These are phyloP conservation scores for Geranium brycei DNA, from an alignment of 345 rosid species.

Conservation along the genomic window DNA sequence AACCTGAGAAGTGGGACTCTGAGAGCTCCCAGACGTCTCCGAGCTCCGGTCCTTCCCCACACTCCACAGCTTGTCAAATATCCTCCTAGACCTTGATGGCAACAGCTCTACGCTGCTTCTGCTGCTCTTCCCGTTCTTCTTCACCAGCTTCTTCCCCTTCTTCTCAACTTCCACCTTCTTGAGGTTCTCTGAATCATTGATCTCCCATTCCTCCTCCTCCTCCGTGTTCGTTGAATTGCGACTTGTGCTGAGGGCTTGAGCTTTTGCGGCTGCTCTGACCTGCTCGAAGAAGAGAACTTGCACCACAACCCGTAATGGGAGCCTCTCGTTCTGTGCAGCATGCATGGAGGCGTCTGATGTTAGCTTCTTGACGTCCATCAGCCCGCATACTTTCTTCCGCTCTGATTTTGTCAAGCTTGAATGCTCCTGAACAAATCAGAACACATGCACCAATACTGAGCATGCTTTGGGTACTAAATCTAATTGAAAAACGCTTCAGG, in stretches of 20 bases:
- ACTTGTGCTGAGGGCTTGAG: constrained; percentile 23
- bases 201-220: constrained; percentile 44
- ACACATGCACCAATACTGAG: too few relatives aligned
- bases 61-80: constrained; percentile 63
- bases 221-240: constrained; percentile 25
- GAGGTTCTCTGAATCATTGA: constrained; percentile 18
- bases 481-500: too few relatives aligned
- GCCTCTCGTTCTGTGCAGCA: constrained; percentile 82
- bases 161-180: constrained; percentile 28
- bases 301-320: constrained; percentile 75
- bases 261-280: constrained; percentile 43
- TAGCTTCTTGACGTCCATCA: constrained; percentile 75
- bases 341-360: constrained; percentile 61
- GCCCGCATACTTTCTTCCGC: constrained; percentile 54
- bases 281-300: constrained; percentile 91
- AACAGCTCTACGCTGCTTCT: constrained; percentile 49
- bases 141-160: constrained; percentile 25
- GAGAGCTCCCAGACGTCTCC: constrained; percentile 77
- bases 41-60: constrained; percentile 61
- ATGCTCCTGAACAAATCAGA: constrained; percentile 46
- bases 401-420: constrained; percentile 51
- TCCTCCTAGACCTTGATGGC: constrained; percentile 82
- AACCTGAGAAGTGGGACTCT: constrained; percentile 57
- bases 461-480: too few relatives aligned
- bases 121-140: constrained; percentile 46